These are phyloP conservation scores for Biscogniauxia marginata DNA, from an alignment of 2,329 filamentous ascomycete genomes.

Conservation along the genomic window DNA sequence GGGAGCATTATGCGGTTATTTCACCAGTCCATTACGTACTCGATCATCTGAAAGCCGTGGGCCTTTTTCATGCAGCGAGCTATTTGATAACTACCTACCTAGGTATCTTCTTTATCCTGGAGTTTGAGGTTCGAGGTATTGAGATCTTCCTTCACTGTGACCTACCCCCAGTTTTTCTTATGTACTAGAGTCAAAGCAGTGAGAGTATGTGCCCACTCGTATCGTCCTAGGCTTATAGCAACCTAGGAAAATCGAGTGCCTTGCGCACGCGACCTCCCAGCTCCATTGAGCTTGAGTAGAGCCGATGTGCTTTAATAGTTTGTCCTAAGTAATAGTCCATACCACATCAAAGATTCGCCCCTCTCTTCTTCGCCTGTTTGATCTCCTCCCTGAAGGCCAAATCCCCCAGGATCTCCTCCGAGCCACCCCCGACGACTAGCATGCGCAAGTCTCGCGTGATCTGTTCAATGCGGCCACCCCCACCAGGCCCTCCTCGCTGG, in stretches of 20 bases:
- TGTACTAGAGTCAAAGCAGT: not conserved
- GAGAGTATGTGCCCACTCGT: not conserved
- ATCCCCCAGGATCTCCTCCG: constrained; percentile 49
- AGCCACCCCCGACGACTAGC: constrained; percentile 50
- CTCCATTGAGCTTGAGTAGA: not conserved
- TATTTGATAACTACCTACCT: not conserved
- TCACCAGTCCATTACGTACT: not conserved
- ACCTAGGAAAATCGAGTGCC: not conserved
- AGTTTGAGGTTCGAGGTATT: not conserved
- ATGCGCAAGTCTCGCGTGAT: constrained; percentile 49
- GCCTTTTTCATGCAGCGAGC: not conserved
- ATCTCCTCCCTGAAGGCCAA: constrained; percentile 44
- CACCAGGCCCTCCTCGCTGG: constrained; percentile 42
- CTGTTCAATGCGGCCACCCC: constrained; percentile 46
- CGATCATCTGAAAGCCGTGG: not conserved
- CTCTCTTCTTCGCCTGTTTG: constrained; percentile 15
- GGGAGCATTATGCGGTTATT: not conserved
- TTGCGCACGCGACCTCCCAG: not conserved
- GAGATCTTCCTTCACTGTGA: not conserved
- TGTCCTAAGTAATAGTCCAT: not conserved
- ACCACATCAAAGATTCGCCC: constrained; percentile 9
- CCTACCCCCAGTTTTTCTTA: not conserved
- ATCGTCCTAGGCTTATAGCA: not conserved
- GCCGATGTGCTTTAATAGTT: not conserved
- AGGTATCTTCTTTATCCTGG: not conserved